phyloP scores from a whole-genome alignment of 1,284 basidiomycete genomes.

The Stygiomarasmius scandens region DNA sequence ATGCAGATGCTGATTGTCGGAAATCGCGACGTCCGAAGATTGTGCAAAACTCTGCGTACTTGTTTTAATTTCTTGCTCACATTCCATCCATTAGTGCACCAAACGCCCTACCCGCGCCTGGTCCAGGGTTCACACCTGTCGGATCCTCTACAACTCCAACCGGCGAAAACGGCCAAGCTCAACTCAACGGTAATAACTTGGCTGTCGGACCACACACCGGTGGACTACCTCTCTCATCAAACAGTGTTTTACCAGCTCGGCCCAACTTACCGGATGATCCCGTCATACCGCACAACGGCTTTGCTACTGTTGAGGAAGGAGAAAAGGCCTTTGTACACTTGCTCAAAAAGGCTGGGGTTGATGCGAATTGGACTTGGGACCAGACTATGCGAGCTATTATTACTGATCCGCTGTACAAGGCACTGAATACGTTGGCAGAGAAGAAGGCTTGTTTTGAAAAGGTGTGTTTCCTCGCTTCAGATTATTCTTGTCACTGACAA shows the following conservation, averaged over 20 bases:
- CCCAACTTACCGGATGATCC: slow-evolving; percentile 84
- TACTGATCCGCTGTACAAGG: slow-evolving; percentile 96
- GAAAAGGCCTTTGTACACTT: slow-evolving; percentile 94
- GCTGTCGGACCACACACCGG: slow-evolving; percentile 55
- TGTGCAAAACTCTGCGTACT: no score
- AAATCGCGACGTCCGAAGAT: no score
- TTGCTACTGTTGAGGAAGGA: slow-evolving; percentile 83
- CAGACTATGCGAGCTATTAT: slow-evolving; percentile 97
- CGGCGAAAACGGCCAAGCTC: slow-evolving; percentile 44
- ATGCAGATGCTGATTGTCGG: no score
- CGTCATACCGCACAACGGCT: slow-evolving; percentile 86
- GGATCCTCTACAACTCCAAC: slow-evolving; percentile 44
- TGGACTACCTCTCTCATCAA: slow-evolving; percentile 56
- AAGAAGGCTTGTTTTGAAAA: slow-evolving; percentile 94
- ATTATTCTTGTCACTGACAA: neutral
- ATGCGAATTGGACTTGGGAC: slow-evolving; percentile 96
- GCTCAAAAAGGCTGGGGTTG: slow-evolving; percentile 85
- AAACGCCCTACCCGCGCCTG: slow-evolving; percentile 39
- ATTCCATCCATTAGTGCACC: slow-evolving; percentile 9
- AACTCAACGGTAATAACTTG: slow-evolving; percentile 47
- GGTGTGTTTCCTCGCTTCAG: slow-evolving; percentile 45
- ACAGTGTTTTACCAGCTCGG: slow-evolving; percentile 66
- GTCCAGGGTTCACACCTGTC: slow-evolving; percentile 46
- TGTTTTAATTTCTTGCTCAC: no score
- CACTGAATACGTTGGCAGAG: slow-evolving; percentile 90